Evolutionary conservation across 2,329 filamentous ascomycete species (phyloP).

Genomic region (Ciborinia camelliae): DNA sequence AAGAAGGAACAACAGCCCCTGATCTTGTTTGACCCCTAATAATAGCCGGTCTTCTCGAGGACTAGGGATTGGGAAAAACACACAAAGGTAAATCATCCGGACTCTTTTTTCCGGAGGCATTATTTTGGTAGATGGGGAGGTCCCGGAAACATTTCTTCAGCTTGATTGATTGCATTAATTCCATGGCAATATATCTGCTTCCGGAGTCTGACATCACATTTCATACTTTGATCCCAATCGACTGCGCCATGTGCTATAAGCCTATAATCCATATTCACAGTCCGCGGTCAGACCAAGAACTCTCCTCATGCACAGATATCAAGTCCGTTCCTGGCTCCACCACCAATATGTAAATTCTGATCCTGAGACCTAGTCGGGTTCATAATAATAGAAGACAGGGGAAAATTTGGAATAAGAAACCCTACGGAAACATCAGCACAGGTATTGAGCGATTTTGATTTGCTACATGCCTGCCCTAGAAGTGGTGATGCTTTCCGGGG

Average conservation of each 20-base stretch:
- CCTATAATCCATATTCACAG: too few species aligned
- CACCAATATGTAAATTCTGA: conserved; percentile 20
- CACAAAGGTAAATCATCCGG: neutral
- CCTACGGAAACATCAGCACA: neutral
- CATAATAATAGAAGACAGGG: neutral
- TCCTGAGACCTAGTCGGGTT: conserved; percentile 10
- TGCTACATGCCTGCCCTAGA: neutral
- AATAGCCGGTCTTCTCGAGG: neutral
- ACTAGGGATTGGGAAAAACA: neutral
- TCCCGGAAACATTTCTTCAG: neutral
- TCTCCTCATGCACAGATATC: conserved; percentile 8
- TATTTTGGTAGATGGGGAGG: neutral
- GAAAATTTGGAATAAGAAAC: neutral
- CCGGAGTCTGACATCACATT: neutral
- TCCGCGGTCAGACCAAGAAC: conserved; percentile 9
- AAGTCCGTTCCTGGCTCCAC: conserved; percentile 15
- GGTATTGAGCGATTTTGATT: neutral
- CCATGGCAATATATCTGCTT: neutral
- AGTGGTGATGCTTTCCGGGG: neutral
- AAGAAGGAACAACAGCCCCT: neutral
- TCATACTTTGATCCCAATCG: neutral
- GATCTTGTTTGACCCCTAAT: neutral
- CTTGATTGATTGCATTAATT: neutral
- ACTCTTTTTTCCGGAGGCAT: neutral
- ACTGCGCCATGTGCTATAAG: neutral